Conservation (phyloP, 1,284 basidiomycete genomes). For the Apiotrichum mycotoxinovorans region DNA sequence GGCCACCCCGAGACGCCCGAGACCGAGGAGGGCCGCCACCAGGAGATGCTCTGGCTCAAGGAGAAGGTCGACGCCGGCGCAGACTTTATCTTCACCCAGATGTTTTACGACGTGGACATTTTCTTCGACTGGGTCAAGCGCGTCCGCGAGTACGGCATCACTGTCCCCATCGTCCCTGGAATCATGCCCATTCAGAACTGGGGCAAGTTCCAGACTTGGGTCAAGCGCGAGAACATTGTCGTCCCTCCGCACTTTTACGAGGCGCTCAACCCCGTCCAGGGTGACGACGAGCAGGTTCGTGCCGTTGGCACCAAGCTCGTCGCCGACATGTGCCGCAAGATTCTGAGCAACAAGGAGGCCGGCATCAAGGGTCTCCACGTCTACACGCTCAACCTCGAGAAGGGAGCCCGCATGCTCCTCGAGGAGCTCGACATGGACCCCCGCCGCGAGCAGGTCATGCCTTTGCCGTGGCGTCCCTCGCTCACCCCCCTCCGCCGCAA, state of each 20-base stretch:
- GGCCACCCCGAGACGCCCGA: conserved; percentile 61
- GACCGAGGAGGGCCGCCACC: conserved; percentile 44
- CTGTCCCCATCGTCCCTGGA: conserved; percentile 82
- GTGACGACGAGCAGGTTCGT: conserved; percentile 83
- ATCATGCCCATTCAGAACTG: conserved; percentile 98
- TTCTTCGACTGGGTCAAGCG: conserved; percentile 82
- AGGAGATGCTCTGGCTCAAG: conserved; percentile 82
- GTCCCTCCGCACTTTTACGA: conserved; percentile 80
- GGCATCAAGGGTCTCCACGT: conserved; percentile 88
- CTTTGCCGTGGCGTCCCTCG: conserved; percentile 89
- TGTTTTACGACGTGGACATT: conserved; percentile 90
- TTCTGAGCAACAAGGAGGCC: conserved; percentile 66
- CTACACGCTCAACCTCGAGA: conserved; percentile 98
- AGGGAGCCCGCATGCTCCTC: conserved; percentile 86
- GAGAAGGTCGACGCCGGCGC: conserved; percentile 92
- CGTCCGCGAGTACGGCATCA: conserved; percentile 81
- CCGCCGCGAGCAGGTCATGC: conserved; percentile 78
- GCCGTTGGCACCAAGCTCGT: conserved; percentile 83
- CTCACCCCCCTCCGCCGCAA: conserved; percentile 81
- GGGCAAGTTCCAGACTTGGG: conserved; percentile 92
- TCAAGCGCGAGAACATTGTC: conserved; percentile 75
- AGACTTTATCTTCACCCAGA: conserved; percentile 92
- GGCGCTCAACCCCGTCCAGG: conserved; percentile 82
- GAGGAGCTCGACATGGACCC: conserved; percentile 82
- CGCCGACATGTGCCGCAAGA: conserved; percentile 78